Evolutionary conservation across 129 eudicot genomes (phyloP).

Genomic region (Flaveria trinervia): DNA sequence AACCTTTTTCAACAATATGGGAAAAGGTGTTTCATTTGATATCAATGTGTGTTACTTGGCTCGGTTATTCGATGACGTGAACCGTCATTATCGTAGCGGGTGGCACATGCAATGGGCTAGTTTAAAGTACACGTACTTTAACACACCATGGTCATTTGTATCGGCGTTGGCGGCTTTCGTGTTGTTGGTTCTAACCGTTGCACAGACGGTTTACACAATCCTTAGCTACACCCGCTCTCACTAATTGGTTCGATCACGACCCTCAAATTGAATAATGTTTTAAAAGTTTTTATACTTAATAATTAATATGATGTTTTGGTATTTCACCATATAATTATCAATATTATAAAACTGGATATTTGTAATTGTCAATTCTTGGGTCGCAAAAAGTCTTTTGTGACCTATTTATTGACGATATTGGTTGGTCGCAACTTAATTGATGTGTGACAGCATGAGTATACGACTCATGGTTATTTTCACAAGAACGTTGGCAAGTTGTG

Average conservation of each 20-base stretch:
- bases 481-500: conserved; percentile 2
- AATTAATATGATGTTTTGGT: background rate
- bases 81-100: conserved; percentile 47
- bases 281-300: background rate
- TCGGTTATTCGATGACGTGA: conserved; percentile 58
- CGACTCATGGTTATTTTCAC: background rate
- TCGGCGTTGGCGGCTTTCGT: conserved; percentile 71
- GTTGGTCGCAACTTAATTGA: background rate
- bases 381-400: too few species aligned
- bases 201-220: conserved; percentile 63
- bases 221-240: conserved; percentile 41
- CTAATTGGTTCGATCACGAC: background rate
- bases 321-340: background rate
- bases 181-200: conserved; percentile 57
- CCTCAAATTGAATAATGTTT: background rate
- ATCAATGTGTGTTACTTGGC: conserved; percentile 58
- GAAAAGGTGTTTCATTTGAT: conserved; percentile 68
- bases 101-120: conserved; percentile 80
- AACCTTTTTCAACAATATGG: conserved; percentile 59
- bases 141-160: conserved; percentile 80
- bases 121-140: conserved; percentile 67
- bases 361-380: too few species aligned
- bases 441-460: background rate
- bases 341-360: too few species aligned
- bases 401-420: background rate